phyloP scores from a whole-genome alignment of 1,284 basidiomycete genomes.

The Irpex rosettiformis region DNA sequence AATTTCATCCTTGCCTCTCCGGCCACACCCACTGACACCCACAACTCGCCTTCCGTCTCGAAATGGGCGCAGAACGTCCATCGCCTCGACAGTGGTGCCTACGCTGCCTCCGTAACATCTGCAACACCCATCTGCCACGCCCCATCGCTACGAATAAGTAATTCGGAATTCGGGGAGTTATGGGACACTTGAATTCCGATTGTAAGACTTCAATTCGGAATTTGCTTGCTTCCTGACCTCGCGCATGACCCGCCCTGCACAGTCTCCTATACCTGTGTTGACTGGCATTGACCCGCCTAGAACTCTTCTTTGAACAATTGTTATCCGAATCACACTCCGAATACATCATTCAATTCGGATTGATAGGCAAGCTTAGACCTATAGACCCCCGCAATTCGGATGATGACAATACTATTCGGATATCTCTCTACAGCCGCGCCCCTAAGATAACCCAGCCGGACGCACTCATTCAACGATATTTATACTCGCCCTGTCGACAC shows the following conservation, averaged over 20 bases:
- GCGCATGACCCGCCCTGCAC: slow-evolving; percentile 4
- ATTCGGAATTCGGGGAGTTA: slow-evolving; percentile 1
- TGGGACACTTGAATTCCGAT: slow-evolving; percentile 15
- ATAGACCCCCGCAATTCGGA: neutral
- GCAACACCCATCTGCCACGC: neutral
- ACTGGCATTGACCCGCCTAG: neutral
- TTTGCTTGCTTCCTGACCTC: neutral
- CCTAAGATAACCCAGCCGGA: neutral
- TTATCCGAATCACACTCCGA: slow-evolving; percentile 3
- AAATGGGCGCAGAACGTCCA: neutral
- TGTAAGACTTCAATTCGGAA: slow-evolving; percentile 18
- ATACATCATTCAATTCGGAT: neutral
- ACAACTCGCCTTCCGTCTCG: neutral
- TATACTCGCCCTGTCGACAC: neutral
- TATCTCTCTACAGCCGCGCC: neutral
- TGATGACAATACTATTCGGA: slow-evolving; percentile 2
- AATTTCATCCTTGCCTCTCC: slow-evolving; percentile 6
- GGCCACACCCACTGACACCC: slow-evolving; percentile 11
- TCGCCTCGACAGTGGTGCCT: no score
- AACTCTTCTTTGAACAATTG: neutral
- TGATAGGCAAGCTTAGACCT: neutral
- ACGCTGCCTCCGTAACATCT: neutral
- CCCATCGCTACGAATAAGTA: neutral
- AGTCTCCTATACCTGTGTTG: neutral
- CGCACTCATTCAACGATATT: neutral